Evolutionary conservation across 768 basidiomycete species (phyloP), one percentile per base, ranked within the genome.

Genomic region (Mycena venus): DNA sequence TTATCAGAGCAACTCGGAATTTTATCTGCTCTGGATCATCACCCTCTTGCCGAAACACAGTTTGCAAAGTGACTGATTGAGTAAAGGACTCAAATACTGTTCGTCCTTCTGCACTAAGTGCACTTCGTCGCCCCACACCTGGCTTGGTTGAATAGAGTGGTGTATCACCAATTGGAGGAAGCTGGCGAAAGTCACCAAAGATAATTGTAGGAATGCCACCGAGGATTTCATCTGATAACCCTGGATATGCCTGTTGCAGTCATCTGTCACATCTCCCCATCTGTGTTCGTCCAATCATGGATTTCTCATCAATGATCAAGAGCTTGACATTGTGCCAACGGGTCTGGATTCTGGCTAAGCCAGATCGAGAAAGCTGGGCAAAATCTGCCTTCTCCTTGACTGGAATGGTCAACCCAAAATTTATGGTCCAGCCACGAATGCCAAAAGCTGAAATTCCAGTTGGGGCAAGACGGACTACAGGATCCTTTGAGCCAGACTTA

Each of bases 111-210:
- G n/a, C n/a, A n/a, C n/a, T n/a, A n/a, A n/a, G n/a, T n/a, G n/a
- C n/a, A n/a, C n/a, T n/a, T n/a, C n/a, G n/a, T n/a, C n/a, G n/a
- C n/a, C n/a, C n/a, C n/a, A n/a, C n/a, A n/a, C n/a, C n/a, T n/a
- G n/a, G n/a, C n/a, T n/a, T n/a, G n/a, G n/a, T n/a, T n/a, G n/a
- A n/a, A n/a, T n/a, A n/a, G n/a, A n/a, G n/a, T n/a, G n/a, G n/a
- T n/a, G n/a, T n/a, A n/a, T n/a, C n/a, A n/a, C 69, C 69, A 70
- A 55, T 75, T 17, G 80, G 81, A 7, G 80, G 80, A 0, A 82
- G 72, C 62, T 82, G 79, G 17, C 74, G 76, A 77, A 82, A 83
- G 56, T 83, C 79, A 2, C 82, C 80, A 67, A 81, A 75, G 14
- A 82, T 38, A 23, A 79, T 58, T 15, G 78, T 53, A 55, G 78